Base-by-base conservation (phyloP, 208 protist genomes). In the Strigomonas culicis region DNA sequence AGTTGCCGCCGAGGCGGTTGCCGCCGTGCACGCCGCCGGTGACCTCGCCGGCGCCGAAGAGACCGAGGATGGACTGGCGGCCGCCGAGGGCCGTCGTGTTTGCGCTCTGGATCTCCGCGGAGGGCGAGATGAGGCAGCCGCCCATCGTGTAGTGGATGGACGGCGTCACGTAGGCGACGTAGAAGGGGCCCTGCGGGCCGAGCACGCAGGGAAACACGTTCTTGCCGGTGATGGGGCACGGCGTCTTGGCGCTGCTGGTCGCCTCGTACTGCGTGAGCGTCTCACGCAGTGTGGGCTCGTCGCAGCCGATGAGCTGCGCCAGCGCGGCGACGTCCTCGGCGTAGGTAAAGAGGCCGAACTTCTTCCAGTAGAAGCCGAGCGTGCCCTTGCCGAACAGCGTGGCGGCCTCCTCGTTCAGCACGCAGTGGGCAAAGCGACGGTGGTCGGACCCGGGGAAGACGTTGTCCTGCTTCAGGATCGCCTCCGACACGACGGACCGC, bases 101-200 rank as follows among this genome's bases (percentile, higher is more conserved):
- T 39, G 74, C 75, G 39, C 66, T 65, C 47, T 98, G 80, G 46
- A 98, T 76, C 55, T 87, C 73, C 8, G 78, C 88, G 2, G 90
- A 53, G 2, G 77, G 49, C 52, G 89, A 89, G 66, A 99, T 97
- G 44, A 72, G 57, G 51, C 97, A 71, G 44, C 97, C 97, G 55
- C 97, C 97, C 97, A 98, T 98, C 10, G 83, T 96, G 87, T 99
- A 99, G 80, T 99, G 97, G 69, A 99, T 90, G 2, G 80, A 84
- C 10, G 97, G 97, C 21, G 94, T 98, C 39, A 98, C 82, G 66
- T 86, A 79, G 32, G 90, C 83, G 30, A 94, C 84, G 71, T 94
- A 84, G 69, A 82, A 93, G 31, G 76, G 78, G 25, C 83, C 82
- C 44, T 84, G 50, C 8, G 72, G 64, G 22, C 79, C 86, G n/a